phyloP scores from a whole-genome alignment of 225 moss, liverwort and hornwort genomes.

The Antitrichia curtipendula region DNA sequence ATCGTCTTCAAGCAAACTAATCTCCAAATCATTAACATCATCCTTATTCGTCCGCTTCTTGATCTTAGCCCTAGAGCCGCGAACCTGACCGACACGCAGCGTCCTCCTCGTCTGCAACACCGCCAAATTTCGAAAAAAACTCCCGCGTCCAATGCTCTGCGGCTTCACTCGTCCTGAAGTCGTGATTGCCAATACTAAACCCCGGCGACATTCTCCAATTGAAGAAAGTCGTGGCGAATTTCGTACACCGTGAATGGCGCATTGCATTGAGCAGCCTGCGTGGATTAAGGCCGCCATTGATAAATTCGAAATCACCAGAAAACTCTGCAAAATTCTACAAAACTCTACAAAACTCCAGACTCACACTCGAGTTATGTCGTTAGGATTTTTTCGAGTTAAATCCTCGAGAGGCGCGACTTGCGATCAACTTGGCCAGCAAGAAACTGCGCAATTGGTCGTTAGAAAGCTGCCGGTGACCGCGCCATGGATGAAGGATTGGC shows the following conservation, averaged over 20 bases:
- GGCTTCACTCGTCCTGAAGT: not conserved
- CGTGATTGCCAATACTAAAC: not conserved
- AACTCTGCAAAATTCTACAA: not conserved
- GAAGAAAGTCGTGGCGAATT: not conserved
- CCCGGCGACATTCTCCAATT: not conserved
- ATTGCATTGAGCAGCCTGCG: not conserved
- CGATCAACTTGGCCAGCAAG: not conserved
- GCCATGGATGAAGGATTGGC: not conserved
- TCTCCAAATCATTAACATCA: constrained; percentile 5
- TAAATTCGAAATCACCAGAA: not conserved
- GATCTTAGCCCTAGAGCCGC: not conserved
- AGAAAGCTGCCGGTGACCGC: not conserved
- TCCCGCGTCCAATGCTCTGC: not conserved
- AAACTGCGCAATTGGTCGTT: not conserved
- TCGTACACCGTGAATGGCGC: not conserved
- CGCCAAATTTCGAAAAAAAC: not conserved
- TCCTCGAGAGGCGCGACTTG: too few relatives aligned
- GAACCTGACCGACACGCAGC: not conserved
- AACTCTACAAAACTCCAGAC: not conserved
- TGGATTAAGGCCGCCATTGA: not conserved
- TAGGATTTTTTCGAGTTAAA: not conserved
- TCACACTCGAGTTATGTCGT: not conserved
- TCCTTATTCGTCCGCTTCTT: constrained; percentile 7
- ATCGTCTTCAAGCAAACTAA: constrained; percentile 18
- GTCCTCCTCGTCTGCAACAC: not conserved